Base-by-base conservation (phyloP, 2,329 filamentous ascomycete species). In the Nothophaeocryptopus gaeumannii region DNA sequence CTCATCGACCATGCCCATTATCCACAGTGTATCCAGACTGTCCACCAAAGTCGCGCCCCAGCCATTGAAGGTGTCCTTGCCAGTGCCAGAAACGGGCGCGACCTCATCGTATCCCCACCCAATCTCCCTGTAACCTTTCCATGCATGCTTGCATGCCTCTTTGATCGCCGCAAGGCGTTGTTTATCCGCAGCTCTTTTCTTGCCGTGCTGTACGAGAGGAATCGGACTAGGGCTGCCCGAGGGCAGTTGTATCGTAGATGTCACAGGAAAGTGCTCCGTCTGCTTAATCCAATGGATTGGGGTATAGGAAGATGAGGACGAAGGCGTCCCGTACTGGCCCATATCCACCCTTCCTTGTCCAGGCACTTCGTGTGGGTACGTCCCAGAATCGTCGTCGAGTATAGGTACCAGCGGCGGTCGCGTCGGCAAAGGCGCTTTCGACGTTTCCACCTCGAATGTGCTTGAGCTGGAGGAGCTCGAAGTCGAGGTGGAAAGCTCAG, bases 41-140 rank as follows among this genome's bases (percentile, higher is more conserved):
- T 96, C 90, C 5, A 96, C 87, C 53, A 96, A 67, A 0, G 90
- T 95, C 12, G 90, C 90, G 13, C 88, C 88, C 90, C 90, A 96
- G 42, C 87, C 89, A 65, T 89, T 92, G 69, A 97, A 97, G 0
- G 89, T 88, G 64, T 96, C 87, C 13, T 82, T 81, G 56, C 76
- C 82, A 11, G 72, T 74, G 44, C 84, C 84, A 29, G 81, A 80
- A 8, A 92, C 75, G 2, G 93, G 93, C 38, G 73, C 78, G 12
- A 97, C 72, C 72, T 97, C 93, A 64, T 97, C 93, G 60, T 95
- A 88, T 54, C 84, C 81, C 82, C 88, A 93, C 9, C 91, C 92
- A 61, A 84, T 78, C 53, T 82, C 76, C 63, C 80, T 86, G 72
- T 97, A 97, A 32, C 88, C 89, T 3, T 75, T 71, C 92, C 93